Percentiles rank a stretch among this genome's conserved stretches.
Evolutionary conservation across 2,329 filamentous ascomycete species (phyloP).

Genomic region (Sphaerulina musiva): DNA sequence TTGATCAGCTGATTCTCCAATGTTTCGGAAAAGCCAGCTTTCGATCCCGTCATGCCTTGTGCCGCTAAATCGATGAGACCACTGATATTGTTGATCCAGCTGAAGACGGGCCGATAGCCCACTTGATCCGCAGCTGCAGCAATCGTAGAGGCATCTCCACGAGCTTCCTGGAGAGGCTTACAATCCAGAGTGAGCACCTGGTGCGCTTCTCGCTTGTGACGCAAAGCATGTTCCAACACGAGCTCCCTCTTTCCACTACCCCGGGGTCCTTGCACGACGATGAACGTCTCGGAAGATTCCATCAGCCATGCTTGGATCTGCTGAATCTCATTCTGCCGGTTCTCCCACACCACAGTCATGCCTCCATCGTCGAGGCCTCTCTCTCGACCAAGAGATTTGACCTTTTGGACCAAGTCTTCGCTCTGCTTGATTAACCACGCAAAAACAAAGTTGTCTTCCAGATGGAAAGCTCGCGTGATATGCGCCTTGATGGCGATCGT

Average conservation of each 20-base stretch:
- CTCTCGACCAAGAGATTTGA: conserved; percentile 38
- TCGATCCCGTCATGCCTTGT: conserved; percentile 87
- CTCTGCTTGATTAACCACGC: conserved; percentile 75
- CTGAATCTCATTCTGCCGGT: conserved; percentile 73
- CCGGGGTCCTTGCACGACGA: conserved; percentile 84
- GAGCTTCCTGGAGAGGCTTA: conserved; percentile 84
- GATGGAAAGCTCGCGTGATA: conserved; percentile 68
- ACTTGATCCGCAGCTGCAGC: conserved; percentile 72
- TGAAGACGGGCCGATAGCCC: conserved; percentile 88
- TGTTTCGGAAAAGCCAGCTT: conserved; percentile 89
- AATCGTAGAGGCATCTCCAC: conserved; percentile 81
- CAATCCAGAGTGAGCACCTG: conserved; percentile 85
- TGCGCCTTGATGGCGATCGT: conserved; percentile 88
- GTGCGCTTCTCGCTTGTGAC: conserved; percentile 52
- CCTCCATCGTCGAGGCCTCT: conserved; percentile 56
- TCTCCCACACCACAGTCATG: conserved; percentile 78
- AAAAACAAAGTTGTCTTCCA: conserved; percentile 66
- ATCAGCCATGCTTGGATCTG: conserved; percentile 79
- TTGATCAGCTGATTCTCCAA: conserved; percentile 83
- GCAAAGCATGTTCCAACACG: conserved; percentile 75
- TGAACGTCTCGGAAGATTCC: conserved; percentile 84
- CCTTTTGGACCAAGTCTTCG: conserved; percentile 51
- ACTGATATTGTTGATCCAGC: conserved; percentile 91
- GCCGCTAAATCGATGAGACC: conserved; percentile 88
- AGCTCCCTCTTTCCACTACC: conserved; percentile 88